Evolutionary conservation across 768 basidiomycete species (phyloP).

Genomic region (Rhodotorula graminis): DNA sequence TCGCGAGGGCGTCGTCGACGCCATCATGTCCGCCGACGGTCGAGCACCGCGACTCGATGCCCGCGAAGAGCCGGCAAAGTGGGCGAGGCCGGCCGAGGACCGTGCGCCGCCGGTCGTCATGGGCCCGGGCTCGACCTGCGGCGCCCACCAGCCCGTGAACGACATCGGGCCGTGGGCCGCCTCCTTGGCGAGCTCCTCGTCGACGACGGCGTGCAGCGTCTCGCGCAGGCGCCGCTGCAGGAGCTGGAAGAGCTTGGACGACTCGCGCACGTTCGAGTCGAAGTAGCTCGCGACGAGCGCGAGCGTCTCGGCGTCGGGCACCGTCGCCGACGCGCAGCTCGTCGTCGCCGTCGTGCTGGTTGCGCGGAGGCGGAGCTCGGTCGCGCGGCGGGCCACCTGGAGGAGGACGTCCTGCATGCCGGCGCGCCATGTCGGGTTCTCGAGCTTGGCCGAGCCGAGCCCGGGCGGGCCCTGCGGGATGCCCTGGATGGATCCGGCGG

Average conservation of each 20-base stretch:
- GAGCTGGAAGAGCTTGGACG: conserved; percentile 33
- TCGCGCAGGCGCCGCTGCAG: conserved; percentile 24
- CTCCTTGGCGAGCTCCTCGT: conserved; percentile 25
- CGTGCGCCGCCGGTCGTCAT: conserved; percentile 19
- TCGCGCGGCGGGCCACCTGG: conserved; percentile 67
- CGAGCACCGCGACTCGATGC: background rate
- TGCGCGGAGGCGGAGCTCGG: background rate
- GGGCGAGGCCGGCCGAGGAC: background rate
- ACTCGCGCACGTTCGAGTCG: conserved; percentile 26
- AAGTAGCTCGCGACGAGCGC: conserved; percentile 28
- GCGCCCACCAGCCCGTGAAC: conserved; percentile 21
- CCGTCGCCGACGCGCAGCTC: background rate
- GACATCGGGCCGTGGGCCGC: background rate
- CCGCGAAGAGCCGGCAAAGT: too few species aligned
- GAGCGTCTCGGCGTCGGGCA: conserved; percentile 18
- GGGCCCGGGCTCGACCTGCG: background rate
- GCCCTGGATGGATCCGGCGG: background rate
- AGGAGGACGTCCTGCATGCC: conserved; percentile 65
- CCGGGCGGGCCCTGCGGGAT: conserved; percentile 25
- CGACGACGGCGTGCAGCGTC: conserved; percentile 14
- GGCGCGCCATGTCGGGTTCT: conserved; percentile 52
- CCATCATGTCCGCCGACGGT: conserved; percentile 9
- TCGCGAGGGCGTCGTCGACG: background rate
- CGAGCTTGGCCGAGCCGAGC: conserved; percentile 31
- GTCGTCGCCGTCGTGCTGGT: conserved; percentile 2